Conservation (phyloP, 176 grass and related monocot genomes). For the Carex kokanica region DNA sequence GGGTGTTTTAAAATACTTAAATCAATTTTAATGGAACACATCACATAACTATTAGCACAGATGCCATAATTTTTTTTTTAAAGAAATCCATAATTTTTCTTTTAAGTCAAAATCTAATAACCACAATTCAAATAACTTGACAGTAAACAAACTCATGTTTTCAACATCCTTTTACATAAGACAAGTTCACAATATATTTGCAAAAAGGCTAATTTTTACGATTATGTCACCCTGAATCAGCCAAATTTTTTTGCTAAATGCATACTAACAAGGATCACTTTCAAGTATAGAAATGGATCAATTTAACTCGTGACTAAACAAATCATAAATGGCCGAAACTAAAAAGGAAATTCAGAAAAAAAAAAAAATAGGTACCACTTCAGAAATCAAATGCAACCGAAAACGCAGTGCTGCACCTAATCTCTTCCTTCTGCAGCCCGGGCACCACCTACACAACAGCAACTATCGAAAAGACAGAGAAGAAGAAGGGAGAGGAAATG, state of each 20-base stretch:
- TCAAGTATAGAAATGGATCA: neutral
- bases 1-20: neutral
- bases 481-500: neutral
- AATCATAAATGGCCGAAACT: neutral
- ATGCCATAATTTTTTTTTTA: no score
- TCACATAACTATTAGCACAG: neutral
- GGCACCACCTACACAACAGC: neutral
- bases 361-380: neutral
- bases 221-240: neutral
- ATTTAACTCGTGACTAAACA: neutral
- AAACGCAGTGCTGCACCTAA: neutral
- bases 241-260: neutral
- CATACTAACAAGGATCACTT: neutral
- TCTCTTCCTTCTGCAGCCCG: neutral
- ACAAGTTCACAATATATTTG: neutral
- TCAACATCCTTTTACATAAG: neutral
- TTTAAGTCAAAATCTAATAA: neutral
- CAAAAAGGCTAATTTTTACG: neutral
- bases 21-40: neutral
- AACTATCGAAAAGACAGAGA: neutral
- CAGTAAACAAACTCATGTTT: neutral
- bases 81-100: neutral
- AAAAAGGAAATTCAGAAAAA: neutral
- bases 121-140: neutral
- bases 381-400: neutral